phyloP scores from a whole-genome alignment of 495 filamentous ascomycete genomes.

The Hypomontagnella monticulosa region DNA sequence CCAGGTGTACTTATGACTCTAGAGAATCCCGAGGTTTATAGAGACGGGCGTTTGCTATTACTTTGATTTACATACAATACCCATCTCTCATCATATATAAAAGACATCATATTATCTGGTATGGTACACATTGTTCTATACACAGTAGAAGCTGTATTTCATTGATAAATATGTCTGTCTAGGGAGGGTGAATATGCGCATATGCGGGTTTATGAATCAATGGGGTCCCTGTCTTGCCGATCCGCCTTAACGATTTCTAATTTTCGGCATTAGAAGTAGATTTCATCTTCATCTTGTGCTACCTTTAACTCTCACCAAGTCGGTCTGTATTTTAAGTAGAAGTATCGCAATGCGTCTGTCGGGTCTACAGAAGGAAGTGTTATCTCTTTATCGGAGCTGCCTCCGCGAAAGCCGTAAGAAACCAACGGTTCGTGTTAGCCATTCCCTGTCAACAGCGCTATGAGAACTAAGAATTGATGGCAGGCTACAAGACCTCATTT shows the following conservation, averaged over 20 bases:
- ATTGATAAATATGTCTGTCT: too few relatives aligned
- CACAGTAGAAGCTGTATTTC: too few relatives aligned
- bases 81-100: not conserved
- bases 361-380: conserved; percentile 89
- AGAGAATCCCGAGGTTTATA: too few relatives aligned
- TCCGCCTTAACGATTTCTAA: not conserved
- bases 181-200: not conserved
- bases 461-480: conserved; percentile 23
- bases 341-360: conserved; percentile 67
- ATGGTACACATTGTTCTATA: too few relatives aligned
- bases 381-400: conserved; percentile 86
- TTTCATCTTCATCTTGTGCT: too few relatives aligned
- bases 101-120: not conserved
- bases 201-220: conserved; percentile 5
- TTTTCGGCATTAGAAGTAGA: too few relatives aligned
- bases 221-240: not conserved
- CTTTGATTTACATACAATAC: not conserved
- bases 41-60: not conserved
- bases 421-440: conserved; percentile 66
- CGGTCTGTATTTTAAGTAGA: too few relatives aligned
- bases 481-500: conserved; percentile 55
- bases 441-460: not conserved
- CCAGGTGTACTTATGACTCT: too few relatives aligned
- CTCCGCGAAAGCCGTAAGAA: conserved; percentile 83
- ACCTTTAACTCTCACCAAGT: too few relatives aligned